Evolutionary conservation across 225 moss, liverwort and hornwort genomes (phyloP).

Genomic region (Anthoceros angustus): DNA sequence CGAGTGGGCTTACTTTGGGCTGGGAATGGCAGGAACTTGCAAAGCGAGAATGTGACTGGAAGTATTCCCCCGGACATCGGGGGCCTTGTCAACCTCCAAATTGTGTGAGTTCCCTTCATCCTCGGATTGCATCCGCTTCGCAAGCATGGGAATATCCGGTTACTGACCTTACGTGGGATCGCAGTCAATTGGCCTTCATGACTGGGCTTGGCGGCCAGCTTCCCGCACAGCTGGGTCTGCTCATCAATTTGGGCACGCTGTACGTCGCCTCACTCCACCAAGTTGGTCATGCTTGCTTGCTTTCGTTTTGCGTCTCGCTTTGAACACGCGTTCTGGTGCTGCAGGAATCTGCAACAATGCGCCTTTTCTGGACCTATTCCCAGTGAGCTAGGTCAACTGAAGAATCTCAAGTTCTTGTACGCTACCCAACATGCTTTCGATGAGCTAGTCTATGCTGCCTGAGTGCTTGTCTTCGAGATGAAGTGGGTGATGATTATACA

Average conservation of each 20-base stretch:
- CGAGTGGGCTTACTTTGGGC: no score
- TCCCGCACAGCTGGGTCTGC: neutral
- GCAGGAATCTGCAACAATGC: constrained; percentile 2
- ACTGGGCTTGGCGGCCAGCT: neutral
- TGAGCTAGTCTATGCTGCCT: neutral
- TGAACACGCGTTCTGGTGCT: neutral
- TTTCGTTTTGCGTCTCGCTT: neutral
- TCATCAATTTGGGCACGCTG: neutral
- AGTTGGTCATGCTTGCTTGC: neutral
- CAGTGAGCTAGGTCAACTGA: neutral
- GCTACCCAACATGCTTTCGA: neutral
- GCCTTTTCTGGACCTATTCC: neutral
- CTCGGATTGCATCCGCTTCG: neutral
- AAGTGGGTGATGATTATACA: neutral
- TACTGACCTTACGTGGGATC: neutral
- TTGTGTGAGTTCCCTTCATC: neutral
- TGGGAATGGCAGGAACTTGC: neutral
- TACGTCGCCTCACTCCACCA: neutral
- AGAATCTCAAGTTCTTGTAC: constrained; percentile 1
- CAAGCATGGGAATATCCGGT: neutral
- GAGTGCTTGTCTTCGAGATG: no score
- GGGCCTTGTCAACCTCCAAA: neutral
- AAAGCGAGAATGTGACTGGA: neutral
- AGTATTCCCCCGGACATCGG: neutral
- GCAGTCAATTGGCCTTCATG: neutral